A percentile compares a stretch with the other conserved stretches of the same genome.
Evolutionary conservation across 148 eudicot genomes (phyloP).

Genomic region (Rhododendron ferrugineum): DNA sequence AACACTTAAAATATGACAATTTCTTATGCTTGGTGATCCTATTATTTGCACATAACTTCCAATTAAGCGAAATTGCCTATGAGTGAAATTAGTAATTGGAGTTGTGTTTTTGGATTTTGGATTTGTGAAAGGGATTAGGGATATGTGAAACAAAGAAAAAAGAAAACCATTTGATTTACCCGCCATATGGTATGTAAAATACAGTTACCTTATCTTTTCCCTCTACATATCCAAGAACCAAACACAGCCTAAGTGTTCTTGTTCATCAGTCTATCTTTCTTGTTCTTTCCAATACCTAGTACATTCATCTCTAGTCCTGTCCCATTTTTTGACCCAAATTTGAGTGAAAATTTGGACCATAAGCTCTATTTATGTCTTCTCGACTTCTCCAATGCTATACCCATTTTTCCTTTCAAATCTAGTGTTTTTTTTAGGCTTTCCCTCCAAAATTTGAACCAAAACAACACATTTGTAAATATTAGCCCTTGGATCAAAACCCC

Average conservation of each 20-base stretch:
- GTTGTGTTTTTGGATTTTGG: not conserved
- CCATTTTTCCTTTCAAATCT: too few species aligned
- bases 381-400: too few species aligned
- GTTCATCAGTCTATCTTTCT: not conserved
- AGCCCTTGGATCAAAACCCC: too few species aligned
- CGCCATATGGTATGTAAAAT: not conserved
- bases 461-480: too few species aligned
- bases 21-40: not conserved
- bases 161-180: not conserved
- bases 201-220: not conserved
- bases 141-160: too few species aligned
- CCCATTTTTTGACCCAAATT: too few species aligned
- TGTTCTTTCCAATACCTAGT: not conserved
- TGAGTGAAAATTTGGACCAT: too few species aligned
- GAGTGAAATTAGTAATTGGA: not conserved
- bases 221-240: not conserved
- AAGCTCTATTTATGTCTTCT: too few species aligned
- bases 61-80: not conserved
- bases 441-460: too few species aligned
- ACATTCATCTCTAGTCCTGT: not conserved
- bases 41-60: not conserved
- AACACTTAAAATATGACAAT: not conserved
- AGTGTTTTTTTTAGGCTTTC: too few species aligned
- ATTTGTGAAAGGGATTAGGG: not conserved
- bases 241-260: not conserved